These are phyloP conservation scores for Dorcoceras hygrometricum DNA, from an alignment of 257 asterid species.

Conservation along the genomic window DNA sequence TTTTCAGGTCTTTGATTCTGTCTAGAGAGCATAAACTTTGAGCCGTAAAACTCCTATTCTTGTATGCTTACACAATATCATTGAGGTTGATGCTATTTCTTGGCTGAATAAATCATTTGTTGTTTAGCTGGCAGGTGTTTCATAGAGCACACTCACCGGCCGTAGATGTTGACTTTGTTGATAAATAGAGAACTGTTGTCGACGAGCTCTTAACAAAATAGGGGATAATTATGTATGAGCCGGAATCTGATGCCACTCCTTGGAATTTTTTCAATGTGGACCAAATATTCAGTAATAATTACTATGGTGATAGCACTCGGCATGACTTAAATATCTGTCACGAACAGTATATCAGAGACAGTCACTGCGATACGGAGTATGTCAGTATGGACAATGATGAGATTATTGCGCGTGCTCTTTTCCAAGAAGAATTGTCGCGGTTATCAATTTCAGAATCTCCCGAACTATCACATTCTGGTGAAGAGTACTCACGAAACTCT, in stretches of 20 bases:
- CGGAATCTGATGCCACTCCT: conserved; percentile 60
- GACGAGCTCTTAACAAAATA: conserved; percentile 25
- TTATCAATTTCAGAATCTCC: conserved; percentile 56
- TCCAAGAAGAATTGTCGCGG: conserved; percentile 60
- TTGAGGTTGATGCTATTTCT: too few relatives aligned
- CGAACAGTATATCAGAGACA: conserved; percentile 54
- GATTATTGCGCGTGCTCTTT: conserved; percentile 53
- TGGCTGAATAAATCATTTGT: too few relatives aligned
- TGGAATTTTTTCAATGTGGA: conserved; percentile 67
- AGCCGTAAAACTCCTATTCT: neutral
- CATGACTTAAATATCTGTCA: conserved; percentile 65
- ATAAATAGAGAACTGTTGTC: too few relatives aligned
- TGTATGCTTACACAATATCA: conserved; percentile 20
- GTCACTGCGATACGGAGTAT: conserved; percentile 31
- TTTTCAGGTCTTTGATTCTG: conserved; percentile 12
- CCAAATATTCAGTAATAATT: conserved; percentile 61
- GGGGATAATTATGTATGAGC: conserved; percentile 51
- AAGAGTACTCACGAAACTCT: conserved; percentile 41
- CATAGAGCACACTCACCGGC: too few relatives aligned
- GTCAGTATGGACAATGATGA: conserved; percentile 49
- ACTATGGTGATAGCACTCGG: conserved; percentile 66
- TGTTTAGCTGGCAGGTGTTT: too few relatives aligned
- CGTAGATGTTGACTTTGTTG: too few relatives aligned
- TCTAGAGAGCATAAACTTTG: conserved; percentile 3
- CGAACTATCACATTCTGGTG: conserved; percentile 43